These are phyloP conservation scores for Calonectria naviculata DNA, from an alignment of 2,329 filamentous ascomycete species.

Conservation along the genomic window DNA sequence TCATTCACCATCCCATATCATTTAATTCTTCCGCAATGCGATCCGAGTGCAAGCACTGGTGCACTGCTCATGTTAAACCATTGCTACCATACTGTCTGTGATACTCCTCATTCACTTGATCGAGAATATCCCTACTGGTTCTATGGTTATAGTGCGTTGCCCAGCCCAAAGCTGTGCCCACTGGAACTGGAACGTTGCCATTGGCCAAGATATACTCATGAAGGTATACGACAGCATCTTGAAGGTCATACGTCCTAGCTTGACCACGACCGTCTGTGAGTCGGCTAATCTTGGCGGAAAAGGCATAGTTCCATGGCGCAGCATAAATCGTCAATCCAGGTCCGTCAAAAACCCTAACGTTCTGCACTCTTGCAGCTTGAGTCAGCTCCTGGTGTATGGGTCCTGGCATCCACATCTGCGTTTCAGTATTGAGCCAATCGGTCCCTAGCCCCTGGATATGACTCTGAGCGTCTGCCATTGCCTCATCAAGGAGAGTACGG, in stretches of 20 bases:
- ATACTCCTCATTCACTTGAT: too few relatives aligned
- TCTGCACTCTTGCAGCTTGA: background rate
- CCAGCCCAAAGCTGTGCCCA: background rate
- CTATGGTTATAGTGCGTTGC: background rate
- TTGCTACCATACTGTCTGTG: too few relatives aligned
- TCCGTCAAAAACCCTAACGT: background rate
- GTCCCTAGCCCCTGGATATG: background rate
- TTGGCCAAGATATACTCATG: background rate
- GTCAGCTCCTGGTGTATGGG: background rate
- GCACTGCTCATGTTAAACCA: too few relatives aligned
- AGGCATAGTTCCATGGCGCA: conserved; percentile 5
- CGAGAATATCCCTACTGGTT: too few relatives aligned
- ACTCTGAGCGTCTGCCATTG: background rate
- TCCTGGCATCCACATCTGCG: background rate
- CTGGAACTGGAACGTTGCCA: background rate
- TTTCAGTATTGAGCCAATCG: background rate
- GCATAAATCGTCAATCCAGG: background rate
- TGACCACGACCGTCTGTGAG: background rate
- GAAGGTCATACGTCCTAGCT: background rate
- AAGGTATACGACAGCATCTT: background rate
- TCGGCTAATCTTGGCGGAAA: background rate
- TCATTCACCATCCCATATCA: too few relatives aligned
- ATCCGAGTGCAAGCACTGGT: too few relatives aligned
- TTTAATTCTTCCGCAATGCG: too few relatives aligned
- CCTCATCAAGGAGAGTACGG: background rate